These are phyloP conservation scores for Russula sp. DNA, from an alignment of 768 basidiomycete species.

Conservation along the genomic window DNA sequence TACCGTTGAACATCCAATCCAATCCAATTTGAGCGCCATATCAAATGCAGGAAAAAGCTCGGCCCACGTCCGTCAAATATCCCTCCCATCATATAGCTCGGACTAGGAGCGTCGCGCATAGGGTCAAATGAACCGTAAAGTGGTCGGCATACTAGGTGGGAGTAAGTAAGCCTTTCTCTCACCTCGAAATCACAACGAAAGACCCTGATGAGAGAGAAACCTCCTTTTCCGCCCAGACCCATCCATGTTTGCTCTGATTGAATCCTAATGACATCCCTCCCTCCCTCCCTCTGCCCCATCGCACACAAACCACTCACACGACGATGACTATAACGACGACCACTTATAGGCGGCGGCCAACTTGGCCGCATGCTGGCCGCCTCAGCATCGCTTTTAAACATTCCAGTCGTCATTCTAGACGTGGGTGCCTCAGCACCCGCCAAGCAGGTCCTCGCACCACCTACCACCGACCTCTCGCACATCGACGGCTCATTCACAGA, in stretches of 20 bases:
- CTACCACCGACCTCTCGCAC: conserved; percentile 51
- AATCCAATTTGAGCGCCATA: background rate
- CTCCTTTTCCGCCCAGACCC: background rate
- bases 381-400: conserved; percentile 82
- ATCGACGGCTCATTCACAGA: conserved; percentile 89
- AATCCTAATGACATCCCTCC: background rate
- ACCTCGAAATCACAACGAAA: background rate
- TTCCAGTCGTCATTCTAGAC: conserved; percentile 83
- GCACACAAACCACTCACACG: background rate
- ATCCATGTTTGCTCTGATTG: conserved; percentile 5
- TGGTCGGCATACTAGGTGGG: conserved; percentile 42
- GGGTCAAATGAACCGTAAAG: conserved; percentile 32
- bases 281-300: too few species aligned
- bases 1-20: too few species aligned
- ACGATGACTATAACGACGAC: background rate
- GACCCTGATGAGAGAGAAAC: background rate
- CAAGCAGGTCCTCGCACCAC: conserved; percentile 75
- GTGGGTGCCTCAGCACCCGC: conserved; percentile 78
- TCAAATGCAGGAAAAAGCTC: background rate
- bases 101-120: too few species aligned
- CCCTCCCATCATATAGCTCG: background rate
- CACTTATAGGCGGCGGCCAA: conserved; percentile 80
- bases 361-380: conserved; percentile 95
- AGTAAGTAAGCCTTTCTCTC: conserved; percentile 35
- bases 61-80: background rate